Conservation (phyloP, 331 rosid species). For the Malus hybrid region DNA sequence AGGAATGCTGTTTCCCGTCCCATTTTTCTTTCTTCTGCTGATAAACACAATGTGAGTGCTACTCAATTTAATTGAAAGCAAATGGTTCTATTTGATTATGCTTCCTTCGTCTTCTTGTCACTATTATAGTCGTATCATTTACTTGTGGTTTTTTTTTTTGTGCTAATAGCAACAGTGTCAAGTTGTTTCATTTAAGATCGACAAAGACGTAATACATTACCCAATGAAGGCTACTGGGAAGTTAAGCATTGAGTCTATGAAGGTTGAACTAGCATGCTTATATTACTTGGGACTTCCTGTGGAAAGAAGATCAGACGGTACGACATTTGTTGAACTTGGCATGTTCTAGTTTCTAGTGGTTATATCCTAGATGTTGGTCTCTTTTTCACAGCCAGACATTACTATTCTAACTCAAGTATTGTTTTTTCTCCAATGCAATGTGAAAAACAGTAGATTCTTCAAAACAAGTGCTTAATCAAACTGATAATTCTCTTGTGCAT, state of each 20-base stretch:
- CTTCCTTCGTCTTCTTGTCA: slow-evolving; percentile 1
- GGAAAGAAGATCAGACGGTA: slow-evolving; percentile 81
- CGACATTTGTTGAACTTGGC: slow-evolving; percentile 6
- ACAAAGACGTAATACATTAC: slow-evolving; percentile 34
- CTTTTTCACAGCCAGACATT: too few relatives aligned
- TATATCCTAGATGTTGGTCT: not conserved
- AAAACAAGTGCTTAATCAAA: not conserved
- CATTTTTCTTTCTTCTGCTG: slow-evolving; percentile 19
- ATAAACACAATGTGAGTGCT: slow-evolving; percentile 56
- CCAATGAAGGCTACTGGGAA: slow-evolving; percentile 32
- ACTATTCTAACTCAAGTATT: too few relatives aligned
- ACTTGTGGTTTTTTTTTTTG: slow-evolving; percentile 13
- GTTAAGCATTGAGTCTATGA: slow-evolving; percentile 49
- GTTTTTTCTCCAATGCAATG: too few relatives aligned
- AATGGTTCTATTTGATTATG: slow-evolving; percentile 16
- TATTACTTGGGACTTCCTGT: slow-evolving; percentile 66
- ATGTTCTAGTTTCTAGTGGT: not conserved
- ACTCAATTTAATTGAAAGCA: not conserved
- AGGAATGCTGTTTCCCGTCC: slow-evolving; percentile 22
- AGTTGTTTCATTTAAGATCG: slow-evolving; percentile 44
- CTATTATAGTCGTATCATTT: slow-evolving; percentile 12
- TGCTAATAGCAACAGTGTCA: slow-evolving; percentile 21
- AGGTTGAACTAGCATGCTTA: slow-evolving; percentile 74
- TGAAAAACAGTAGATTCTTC: too few relatives aligned
- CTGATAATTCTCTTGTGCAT: slow-evolving; percentile 7